Conservation (phyloP, 2,329 filamentous ascomycete species). For the Leptographium radiaticola region DNA sequence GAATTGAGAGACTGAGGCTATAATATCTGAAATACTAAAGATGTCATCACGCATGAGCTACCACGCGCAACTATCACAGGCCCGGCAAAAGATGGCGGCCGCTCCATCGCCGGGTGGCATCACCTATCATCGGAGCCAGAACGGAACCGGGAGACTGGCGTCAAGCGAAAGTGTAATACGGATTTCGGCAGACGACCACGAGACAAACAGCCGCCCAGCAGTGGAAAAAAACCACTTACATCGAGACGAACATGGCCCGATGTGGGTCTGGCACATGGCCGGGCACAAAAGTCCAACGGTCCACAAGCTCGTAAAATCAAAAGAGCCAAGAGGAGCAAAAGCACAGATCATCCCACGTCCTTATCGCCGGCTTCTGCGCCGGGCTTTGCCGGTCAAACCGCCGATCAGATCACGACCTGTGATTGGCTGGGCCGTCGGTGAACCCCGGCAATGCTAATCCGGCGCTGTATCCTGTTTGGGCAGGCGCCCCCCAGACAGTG, state of each 20-base stretch:
- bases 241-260: not conserved
- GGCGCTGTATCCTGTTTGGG: not conserved
- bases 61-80: too few relatives aligned
- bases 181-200: not conserved
- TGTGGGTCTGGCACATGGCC: not conserved
- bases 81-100: not conserved
- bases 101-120: not conserved
- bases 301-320: too few relatives aligned
- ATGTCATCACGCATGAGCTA: too few relatives aligned
- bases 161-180: not conserved
- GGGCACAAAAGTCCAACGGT: too few relatives aligned
- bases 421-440: not conserved
- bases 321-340: not conserved
- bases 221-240: not conserved
- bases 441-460: not conserved
- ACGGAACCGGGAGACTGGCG: not conserved
- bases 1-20: not conserved
- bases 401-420: not conserved
- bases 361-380: not conserved
- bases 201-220: not conserved
- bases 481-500: not conserved
- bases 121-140: not conserved
- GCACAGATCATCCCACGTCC: not conserved
- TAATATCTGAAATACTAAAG: not conserved
- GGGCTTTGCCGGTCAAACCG: not conserved